These are phyloP conservation scores for Verruconis gallopava DNA, from an alignment of 2,329 filamentous ascomycete genomes.

Conservation along the genomic window DNA sequence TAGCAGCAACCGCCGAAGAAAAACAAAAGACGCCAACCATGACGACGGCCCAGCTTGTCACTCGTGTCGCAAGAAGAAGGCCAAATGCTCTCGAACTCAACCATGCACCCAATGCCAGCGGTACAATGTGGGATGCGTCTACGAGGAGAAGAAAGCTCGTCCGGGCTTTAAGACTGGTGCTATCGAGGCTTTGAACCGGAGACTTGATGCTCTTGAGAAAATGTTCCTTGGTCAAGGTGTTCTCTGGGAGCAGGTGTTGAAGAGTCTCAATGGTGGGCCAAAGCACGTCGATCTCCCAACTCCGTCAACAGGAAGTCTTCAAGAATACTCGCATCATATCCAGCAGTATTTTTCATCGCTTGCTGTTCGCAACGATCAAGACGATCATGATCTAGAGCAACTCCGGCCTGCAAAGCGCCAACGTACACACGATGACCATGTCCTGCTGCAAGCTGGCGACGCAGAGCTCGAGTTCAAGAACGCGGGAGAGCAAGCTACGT, in stretches of 20 bases:
- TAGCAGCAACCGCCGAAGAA: neutral
- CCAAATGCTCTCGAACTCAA: constrained; percentile 30
- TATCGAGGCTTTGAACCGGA: constrained; percentile 21
- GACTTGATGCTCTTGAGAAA: constrained; percentile 16
- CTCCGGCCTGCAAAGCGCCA: neutral
- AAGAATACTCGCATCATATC: constrained; percentile 14
- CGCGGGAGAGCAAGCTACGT: constrained; percentile 10
- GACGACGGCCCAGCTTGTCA: constrained; percentile 19
- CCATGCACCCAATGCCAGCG: constrained; percentile 31
- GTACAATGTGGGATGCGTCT: constrained; percentile 21
- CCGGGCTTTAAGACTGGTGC: constrained; percentile 22
- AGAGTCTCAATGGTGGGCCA: constrained; percentile 11
- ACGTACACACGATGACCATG: neutral
- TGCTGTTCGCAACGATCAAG: constrained; percentile 10
- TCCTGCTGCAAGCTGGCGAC: constrained; percentile 8
- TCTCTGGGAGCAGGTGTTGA: constrained; percentile 14
- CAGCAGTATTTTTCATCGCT: constrained; percentile 12
- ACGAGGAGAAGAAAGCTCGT: constrained; percentile 20
- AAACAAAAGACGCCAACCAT: neutral
- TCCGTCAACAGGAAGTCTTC: constrained; percentile 2
- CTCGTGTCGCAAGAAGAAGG: constrained; percentile 33
- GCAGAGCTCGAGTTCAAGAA: constrained; percentile 14
- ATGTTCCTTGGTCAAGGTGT: constrained; percentile 14
- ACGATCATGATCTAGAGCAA: neutral
- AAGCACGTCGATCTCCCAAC: constrained; percentile 1